Conservation (phyloP, 805 yeast species). For the Pichia occidentalis region DNA sequence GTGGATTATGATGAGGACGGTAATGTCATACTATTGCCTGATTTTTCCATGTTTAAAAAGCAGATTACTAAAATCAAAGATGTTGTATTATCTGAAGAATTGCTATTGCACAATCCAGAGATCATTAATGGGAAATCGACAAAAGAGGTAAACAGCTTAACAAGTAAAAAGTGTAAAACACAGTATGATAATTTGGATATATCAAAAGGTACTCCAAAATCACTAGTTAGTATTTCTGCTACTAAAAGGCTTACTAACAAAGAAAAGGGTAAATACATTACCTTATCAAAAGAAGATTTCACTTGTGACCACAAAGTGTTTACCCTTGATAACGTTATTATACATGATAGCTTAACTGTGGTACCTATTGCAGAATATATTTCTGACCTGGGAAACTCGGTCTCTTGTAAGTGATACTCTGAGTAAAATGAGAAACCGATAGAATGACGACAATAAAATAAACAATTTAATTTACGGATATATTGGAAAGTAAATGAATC, state of each 20-base stretch:
- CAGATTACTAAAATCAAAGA: constrained; percentile 35
- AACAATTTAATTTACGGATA: too few relatives aligned
- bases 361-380: constrained; percentile 23
- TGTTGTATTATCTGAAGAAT: constrained; percentile 22
- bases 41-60: constrained; percentile 36
- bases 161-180: constrained; percentile 30
- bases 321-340: constrained; percentile 36
- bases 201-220: constrained; percentile 42
- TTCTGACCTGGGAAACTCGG: constrained; percentile 3
- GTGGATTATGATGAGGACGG: constrained; percentile 44
- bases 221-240: constrained; percentile 12
- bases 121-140: background rate
- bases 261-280: constrained; percentile 43
- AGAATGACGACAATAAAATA: too few relatives aligned
- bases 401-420: too few relatives aligned
- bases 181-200: constrained; percentile 39
- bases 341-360: constrained; percentile 21
- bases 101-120: constrained; percentile 16
- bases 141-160: constrained; percentile 1
- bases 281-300: constrained; percentile 38
- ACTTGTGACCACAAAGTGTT: constrained; percentile 35
- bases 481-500: too few relatives aligned
- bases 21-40: constrained; percentile 37
- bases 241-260: constrained; percentile 7
- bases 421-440: too few relatives aligned